phyloP scores from a whole-genome alignment of 257 asterid species.

The Jacaranda copaia region DNA sequence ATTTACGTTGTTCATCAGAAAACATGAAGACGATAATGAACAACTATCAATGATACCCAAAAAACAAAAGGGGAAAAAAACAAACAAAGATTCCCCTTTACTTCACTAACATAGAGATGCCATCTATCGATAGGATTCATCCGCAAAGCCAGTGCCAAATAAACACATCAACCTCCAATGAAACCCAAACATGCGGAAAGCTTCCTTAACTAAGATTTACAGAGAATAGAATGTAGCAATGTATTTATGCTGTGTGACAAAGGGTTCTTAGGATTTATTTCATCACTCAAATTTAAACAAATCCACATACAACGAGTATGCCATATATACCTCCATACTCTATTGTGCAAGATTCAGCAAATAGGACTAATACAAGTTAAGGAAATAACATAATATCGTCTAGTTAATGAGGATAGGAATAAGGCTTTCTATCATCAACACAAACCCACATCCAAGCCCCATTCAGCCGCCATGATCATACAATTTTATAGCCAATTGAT shows the following conservation, averaged over 20 bases:
- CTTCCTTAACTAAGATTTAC: background rate
- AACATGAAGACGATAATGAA: background rate
- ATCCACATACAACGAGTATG: background rate
- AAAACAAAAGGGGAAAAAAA: background rate
- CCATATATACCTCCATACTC: background rate
- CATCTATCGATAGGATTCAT: too few species aligned
- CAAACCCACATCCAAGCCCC: background rate
- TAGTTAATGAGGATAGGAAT: background rate
- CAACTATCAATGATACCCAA: too few species aligned
- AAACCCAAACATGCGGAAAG: too few species aligned
- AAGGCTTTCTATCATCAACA: constrained; percentile 7
- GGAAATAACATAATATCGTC: background rate
- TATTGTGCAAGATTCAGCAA: background rate
- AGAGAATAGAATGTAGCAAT: background rate
- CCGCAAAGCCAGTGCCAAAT: too few species aligned
- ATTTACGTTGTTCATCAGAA: background rate
- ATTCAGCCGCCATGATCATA: background rate
- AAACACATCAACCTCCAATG: too few species aligned
- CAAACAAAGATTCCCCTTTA: background rate
- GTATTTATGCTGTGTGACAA: background rate
- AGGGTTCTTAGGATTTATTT: background rate
- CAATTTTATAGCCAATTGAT: background rate
- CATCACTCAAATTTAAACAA: background rate
- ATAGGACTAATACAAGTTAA: background rate
- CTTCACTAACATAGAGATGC: too few species aligned